A percentile compares a stretch with the other conserved stretches of the same genome.
Conservation (phyloP, 306 rosid genomes). For the Vigna angularis region DNA sequence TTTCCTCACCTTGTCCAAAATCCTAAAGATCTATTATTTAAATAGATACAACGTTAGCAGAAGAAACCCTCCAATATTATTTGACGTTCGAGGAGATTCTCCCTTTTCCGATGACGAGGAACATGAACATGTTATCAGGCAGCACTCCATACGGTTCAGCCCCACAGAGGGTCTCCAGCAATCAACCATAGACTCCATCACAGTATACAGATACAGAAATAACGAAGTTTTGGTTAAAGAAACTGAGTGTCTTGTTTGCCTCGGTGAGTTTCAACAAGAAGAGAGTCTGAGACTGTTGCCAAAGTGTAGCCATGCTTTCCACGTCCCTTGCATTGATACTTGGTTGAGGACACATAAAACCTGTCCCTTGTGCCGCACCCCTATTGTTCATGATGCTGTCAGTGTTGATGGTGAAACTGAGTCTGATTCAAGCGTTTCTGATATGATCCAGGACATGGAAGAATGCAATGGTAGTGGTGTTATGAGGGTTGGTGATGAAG, state of each 20-base stretch:
- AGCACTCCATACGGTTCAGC: not conserved
- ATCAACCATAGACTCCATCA: constrained; percentile 16
- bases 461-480: not conserved
- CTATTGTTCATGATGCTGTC: not conserved
- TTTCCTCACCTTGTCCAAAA: constrained; percentile 5
- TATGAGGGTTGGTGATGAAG: not conserved
- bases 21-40: not conserved
- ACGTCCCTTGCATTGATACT: constrained; percentile 8
- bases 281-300: constrained; percentile 11
- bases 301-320: constrained; percentile 14
- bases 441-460: not conserved
- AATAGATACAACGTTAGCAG: not conserved
- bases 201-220: not conserved
- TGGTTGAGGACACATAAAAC: not conserved
- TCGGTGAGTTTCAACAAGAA: constrained; percentile 11
- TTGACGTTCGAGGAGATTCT: constrained; percentile 16
- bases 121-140: not conserved
- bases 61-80: constrained; percentile 11
- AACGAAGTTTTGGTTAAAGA: not conserved
- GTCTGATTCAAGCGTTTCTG: not conserved
- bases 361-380: constrained; percentile 15
- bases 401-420: not conserved
- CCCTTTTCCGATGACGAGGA: constrained; percentile 10
- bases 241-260: constrained; percentile 19
- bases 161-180: constrained; percentile 17